Evolutionary conservation across 371 early-diverging fungal genomes (phyloP).

Genomic region (Caulochytrium protostelioides): DNA sequence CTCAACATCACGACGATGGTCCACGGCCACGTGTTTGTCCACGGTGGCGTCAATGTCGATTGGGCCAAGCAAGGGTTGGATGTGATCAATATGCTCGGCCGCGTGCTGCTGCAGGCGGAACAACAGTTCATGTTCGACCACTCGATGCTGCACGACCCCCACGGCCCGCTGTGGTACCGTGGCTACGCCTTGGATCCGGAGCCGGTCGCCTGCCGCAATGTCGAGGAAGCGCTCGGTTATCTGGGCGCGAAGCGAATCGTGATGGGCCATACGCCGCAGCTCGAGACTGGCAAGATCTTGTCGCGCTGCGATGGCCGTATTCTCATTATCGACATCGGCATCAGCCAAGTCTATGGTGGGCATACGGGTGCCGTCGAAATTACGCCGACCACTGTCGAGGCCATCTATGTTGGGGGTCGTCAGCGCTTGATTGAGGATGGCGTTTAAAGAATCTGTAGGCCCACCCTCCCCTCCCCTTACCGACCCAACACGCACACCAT

Average conservation of each 20-base stretch:
- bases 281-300: slow-evolving; percentile 28
- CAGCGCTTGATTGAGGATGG: no score
- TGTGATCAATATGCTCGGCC: no score
- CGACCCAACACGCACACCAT: no score
- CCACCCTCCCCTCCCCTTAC: no score
- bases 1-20: slow-evolving; percentile 35
- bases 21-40: slow-evolving; percentile 29
- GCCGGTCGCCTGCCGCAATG: slow-evolving; percentile 17
- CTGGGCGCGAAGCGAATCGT: slow-evolving; percentile 57
- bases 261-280: slow-evolving; percentile 51
- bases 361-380: slow-evolving; percentile 38
- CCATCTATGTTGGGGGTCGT: no score
- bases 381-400: slow-evolving; percentile 10
- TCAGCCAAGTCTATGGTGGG: slow-evolving; percentile 39
- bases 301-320: slow-evolving; percentile 39
- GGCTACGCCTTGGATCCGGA: slow-evolving; percentile 37
- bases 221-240: slow-evolving; percentile 25
- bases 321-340: slow-evolving; percentile 53
- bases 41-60: no score
- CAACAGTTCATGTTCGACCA: no score
- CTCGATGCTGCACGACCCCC: no score
- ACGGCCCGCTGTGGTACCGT: no score
- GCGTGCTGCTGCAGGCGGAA: no score
- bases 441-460: no score
- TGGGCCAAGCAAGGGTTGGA: no score